phyloP scores from a whole-genome alignment of 345 rosid species.

The Bruguiera gymnorhiza region DNA sequence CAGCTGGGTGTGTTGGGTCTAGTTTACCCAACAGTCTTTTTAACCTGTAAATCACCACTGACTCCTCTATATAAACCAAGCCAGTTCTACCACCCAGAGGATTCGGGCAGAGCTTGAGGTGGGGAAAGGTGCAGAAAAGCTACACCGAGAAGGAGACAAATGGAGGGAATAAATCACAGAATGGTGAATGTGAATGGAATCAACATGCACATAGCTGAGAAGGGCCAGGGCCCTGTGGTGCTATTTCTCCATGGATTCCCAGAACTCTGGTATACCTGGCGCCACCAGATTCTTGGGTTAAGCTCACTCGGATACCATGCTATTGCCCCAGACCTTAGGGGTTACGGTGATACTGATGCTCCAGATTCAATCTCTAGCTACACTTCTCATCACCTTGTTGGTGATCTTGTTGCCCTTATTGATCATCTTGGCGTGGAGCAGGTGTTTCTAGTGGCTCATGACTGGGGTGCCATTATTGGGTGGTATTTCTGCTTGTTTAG shows the following conservation, averaged over 20 bases:
- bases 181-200: constrained; percentile 60
- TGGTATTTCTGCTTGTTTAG: constrained; percentile 73
- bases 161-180: constrained; percentile 58
- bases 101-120: no score
- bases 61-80: not conserved
- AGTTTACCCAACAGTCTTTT: no score
- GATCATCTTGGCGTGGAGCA: constrained; percentile 52
- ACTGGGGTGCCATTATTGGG: constrained; percentile 74
- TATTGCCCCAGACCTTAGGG: constrained; percentile 80
- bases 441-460: constrained; percentile 71
- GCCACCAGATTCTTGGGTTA: constrained; percentile 64
- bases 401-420: constrained; percentile 56
- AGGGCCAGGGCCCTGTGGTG: constrained; percentile 51
- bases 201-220: constrained; percentile 70
- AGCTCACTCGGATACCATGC: constrained; percentile 59
- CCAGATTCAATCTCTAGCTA: constrained; percentile 47
- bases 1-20: no score
- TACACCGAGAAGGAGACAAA: constrained; percentile 1
- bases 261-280: constrained; percentile 84
- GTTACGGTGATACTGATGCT: constrained; percentile 65
- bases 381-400: constrained; percentile 53
- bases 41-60: no score
- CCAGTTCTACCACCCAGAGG: no score
- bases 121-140: not conserved
- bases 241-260: constrained; percentile 87